Evolutionary conservation across 2,329 filamentous ascomycete species (phyloP), one percentile per base, ranked within the genome.

Genomic region (Colletotrichum filicis): DNA sequence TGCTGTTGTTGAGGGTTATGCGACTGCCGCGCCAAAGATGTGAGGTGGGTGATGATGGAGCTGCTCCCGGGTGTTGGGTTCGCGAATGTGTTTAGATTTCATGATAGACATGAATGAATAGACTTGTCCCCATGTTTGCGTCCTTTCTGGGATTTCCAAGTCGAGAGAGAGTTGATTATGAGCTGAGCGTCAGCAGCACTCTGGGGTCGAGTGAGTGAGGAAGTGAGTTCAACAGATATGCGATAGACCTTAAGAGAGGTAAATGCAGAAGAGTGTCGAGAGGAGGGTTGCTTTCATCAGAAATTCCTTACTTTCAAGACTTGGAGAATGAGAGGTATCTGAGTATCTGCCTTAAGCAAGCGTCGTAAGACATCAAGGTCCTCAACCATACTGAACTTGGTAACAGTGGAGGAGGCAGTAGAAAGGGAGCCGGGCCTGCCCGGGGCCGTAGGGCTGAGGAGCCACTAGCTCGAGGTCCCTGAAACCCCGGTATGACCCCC

Each of bases 1-100:
- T 65, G 94, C 95, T 1, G 95, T 98, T 16, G 89, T 92, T 0
- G 90, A 92, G 63, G 95, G 95, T 0, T 97, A 94, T 80, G 84
- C 94, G 73, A 87, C 86, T 12, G 86, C 85, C 2, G 83, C 75
- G 4, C 77, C 87, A 73, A 92, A 90, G 81, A 89, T 89, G 11
- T 89, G 42, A 73, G 35, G 14, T 2, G 0, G 5, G 37, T 35
- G 14, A 6, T 12, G 28, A 63, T 42, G 37, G 14, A 8, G 37
- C 35, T 16, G n/a, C 9, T 7, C 19, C 3, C 12, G 14, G 46
- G 24, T 14, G 24, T 28, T 35, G 22, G 30, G 26, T 19, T 32
- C 14, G 30, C n/a, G 5, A 58, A 14, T 26, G 4, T 69, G 53
- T 11, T 57, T 71, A 71, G 67, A 82, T n/a, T 4, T 24, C 49